phyloP scores from a whole-genome alignment of 805 yeast species.

The Candida sonorensis region DNA sequence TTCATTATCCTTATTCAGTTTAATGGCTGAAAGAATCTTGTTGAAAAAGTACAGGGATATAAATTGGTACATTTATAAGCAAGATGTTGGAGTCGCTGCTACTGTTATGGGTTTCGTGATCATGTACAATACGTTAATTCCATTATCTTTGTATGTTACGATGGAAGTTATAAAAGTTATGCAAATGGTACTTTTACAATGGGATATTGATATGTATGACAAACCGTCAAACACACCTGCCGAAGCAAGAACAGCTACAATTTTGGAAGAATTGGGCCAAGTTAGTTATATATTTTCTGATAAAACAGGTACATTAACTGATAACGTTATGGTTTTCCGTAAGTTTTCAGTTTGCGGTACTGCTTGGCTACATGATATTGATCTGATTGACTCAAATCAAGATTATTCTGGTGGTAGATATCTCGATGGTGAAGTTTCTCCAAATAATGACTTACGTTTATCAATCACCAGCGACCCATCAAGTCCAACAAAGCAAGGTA shows the following conservation, averaged over 20 bases:
- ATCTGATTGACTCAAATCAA: slow-evolving; percentile 29
- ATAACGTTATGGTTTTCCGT: slow-evolving; percentile 87
- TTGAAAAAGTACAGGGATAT: slow-evolving; percentile 34
- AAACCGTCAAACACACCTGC: slow-evolving; percentile 80
- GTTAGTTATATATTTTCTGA: slow-evolving; percentile 93
- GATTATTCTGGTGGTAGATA: slow-evolving; percentile 11
- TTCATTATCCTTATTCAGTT: slow-evolving; percentile 67
- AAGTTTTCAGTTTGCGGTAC: slow-evolving; percentile 83
- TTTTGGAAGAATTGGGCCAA: slow-evolving; percentile 94
- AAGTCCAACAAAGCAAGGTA: slow-evolving; percentile 10
- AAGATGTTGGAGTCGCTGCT: slow-evolving; percentile 80
- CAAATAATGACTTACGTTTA: too few species aligned
- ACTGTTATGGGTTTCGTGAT: slow-evolving; percentile 93
- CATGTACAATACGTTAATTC: slow-evolving; percentile 96
- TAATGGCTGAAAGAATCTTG: slow-evolving; percentile 64
- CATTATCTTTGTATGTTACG: slow-evolving; percentile 88
- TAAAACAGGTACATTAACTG: slow-evolving; percentile 96
- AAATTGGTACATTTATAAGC: slow-evolving; percentile 68
- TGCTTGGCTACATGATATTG: slow-evolving; percentile 81
- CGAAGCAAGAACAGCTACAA: slow-evolving; percentile 91
- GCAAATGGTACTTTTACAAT: slow-evolving; percentile 75
- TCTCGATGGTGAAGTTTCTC: not conserved
- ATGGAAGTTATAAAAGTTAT: slow-evolving; percentile 91
- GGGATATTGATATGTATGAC: slow-evolving; percentile 94
- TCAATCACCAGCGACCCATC: too few species aligned